phyloP scores from a whole-genome alignment of 2,329 filamentous ascomycete genomes.

The Sporothrix inflata region DNA sequence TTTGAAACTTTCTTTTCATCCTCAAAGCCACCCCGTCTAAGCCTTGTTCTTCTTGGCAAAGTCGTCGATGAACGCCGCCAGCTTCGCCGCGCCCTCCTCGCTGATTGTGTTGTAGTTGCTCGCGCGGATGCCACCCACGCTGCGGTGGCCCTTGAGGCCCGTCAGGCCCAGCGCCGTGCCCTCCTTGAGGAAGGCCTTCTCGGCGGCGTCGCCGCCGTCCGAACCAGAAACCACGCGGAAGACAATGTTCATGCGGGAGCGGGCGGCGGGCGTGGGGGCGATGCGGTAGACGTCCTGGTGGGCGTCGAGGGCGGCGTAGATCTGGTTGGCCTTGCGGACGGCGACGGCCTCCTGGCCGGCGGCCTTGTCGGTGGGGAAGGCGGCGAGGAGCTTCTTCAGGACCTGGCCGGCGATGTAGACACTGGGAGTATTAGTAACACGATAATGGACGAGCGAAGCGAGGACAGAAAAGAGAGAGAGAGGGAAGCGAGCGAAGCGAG shows the following conservation, averaged over 20 bases:
- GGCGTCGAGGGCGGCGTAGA: conserved; percentile 78
- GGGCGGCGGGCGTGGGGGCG: conserved; percentile 72
- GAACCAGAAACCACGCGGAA: conserved; percentile 68
- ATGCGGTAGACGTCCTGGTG: conserved; percentile 73
- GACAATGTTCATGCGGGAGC: conserved; percentile 94
- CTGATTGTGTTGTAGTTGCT: conserved; percentile 89
- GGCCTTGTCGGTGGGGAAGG: conserved; percentile 68
- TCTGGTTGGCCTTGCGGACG: conserved; percentile 71
- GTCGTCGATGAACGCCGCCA: conserved; percentile 63
- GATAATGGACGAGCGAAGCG: background rate
- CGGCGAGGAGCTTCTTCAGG: conserved; percentile 71
- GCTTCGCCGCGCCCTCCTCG: conserved; percentile 66
- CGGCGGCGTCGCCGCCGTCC: conserved; percentile 64
- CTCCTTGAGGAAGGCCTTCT: conserved; percentile 79
- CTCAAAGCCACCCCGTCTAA: background rate
- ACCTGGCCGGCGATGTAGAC: conserved; percentile 91
- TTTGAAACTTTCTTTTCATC: background rate
- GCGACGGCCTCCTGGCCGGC: conserved; percentile 75
- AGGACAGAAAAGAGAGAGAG: background rate
- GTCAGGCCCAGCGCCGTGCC: conserved; percentile 69
- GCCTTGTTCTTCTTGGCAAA: conserved; percentile 48
- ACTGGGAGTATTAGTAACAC: conserved; percentile 45
- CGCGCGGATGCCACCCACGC: conserved; percentile 81
- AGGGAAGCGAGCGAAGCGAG: background rate
- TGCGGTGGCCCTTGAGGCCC: conserved; percentile 87